Evolutionary conservation across 2,329 filamentous ascomycete genomes (phyloP).

Genomic region (Acrodontium crateriforme): DNA sequence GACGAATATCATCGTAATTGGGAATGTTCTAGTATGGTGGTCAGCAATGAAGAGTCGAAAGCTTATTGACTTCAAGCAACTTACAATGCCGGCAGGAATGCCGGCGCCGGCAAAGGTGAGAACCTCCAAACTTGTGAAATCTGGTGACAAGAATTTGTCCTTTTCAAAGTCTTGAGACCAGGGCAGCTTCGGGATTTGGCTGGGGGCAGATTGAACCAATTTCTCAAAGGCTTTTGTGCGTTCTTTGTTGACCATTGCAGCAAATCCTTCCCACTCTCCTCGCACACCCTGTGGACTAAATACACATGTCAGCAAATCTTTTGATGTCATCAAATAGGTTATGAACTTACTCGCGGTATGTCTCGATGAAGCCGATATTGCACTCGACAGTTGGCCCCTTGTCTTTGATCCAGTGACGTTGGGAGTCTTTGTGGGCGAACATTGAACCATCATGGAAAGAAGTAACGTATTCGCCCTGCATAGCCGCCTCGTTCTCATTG

Average conservation of each 20-base stretch:
- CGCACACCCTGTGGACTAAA: conserved; percentile 40
- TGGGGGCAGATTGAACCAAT: conserved; percentile 66
- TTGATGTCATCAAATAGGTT: no score
- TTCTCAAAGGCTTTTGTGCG: conserved; percentile 77
- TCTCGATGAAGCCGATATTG: conserved; percentile 38
- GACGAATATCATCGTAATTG: conserved; percentile 64
- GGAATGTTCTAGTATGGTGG: conserved; percentile 25
- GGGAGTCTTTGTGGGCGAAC: conserved; percentile 36
- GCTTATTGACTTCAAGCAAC: background rate
- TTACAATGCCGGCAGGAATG: conserved; percentile 40
- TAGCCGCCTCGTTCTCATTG: conserved; percentile 31
- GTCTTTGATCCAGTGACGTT: conserved; percentile 40
- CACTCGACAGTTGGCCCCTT: conserved; percentile 35
- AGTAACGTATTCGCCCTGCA: conserved; percentile 35
- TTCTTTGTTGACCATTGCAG: conserved; percentile 67
- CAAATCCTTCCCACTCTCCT: conserved; percentile 40
- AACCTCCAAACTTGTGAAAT: conserved; percentile 91
- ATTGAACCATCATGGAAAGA: conserved; percentile 37
- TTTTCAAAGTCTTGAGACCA: conserved; percentile 89
- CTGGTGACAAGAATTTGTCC: conserved; percentile 85
- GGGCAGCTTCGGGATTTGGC: conserved; percentile 76
- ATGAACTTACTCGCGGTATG: conserved; percentile 22
- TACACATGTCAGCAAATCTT: conserved; percentile 41
- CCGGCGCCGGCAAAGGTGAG: conserved; percentile 60
- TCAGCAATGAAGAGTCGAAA: conserved; percentile 6